Conservation (phyloP, 2,329 filamentous ascomycete species). For the Annulohypoxylon truncatum region DNA sequence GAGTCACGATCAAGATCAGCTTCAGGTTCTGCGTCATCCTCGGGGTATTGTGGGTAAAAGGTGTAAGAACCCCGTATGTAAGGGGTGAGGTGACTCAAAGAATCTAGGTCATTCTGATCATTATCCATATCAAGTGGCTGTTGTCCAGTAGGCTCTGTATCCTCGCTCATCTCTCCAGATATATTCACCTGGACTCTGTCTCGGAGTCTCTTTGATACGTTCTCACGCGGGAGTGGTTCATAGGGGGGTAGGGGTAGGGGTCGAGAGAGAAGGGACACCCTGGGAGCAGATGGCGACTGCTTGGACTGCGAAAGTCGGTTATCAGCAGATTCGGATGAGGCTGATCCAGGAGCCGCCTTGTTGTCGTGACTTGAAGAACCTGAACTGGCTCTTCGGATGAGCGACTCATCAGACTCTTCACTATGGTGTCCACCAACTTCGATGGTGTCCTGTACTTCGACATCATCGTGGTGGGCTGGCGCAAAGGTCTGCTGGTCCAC, state of each 20-base stretch:
- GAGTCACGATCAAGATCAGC: slow-evolving; percentile 24
- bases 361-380: slow-evolving; percentile 43
- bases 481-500: slow-evolving; percentile 47
- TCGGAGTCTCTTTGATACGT: background rate
- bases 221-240: background rate
- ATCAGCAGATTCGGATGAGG: background rate
- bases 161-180: slow-evolving; percentile 1
- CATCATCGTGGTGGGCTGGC: slow-evolving; percentile 53
- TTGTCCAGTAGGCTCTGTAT: background rate
- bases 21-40: slow-evolving; percentile 34
- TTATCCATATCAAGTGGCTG: background rate
- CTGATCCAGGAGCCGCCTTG: slow-evolving; percentile 20
- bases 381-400: slow-evolving; percentile 49
- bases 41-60: slow-evolving; percentile 43
- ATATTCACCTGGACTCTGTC: background rate
- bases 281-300: background rate
- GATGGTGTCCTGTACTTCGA: slow-evolving; percentile 68
- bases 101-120: slow-evolving; percentile 23
- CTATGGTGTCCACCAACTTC: slow-evolving; percentile 62
- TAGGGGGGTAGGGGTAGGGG: background rate
- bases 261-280: background rate
- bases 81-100: slow-evolving; percentile 47
- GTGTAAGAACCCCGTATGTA: slow-evolving; percentile 44
- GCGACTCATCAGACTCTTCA: slow-evolving; percentile 49
- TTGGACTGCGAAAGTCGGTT: background rate